These are phyloP conservation scores for Alternaria sp. DNA, from an alignment of 2,329 filamentous ascomycete genomes.

Conservation along the genomic window DNA sequence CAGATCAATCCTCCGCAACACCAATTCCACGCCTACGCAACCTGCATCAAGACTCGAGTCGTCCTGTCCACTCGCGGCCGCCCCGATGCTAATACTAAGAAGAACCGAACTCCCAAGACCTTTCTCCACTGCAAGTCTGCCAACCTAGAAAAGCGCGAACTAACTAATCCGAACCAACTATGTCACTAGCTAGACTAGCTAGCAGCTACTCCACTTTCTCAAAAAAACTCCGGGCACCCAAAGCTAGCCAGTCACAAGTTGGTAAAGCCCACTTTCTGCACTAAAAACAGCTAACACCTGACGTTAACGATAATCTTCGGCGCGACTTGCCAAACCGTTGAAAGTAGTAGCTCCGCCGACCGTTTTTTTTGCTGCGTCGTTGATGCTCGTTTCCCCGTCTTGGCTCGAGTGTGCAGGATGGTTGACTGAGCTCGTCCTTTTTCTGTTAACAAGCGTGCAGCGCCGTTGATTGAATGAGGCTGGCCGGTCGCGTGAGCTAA, in stretches of 20 bases:
- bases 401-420: background rate
- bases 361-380: background rate
- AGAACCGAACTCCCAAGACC: background rate
- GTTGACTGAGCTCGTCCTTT: background rate
- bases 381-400: background rate
- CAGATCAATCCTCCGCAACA: background rate
- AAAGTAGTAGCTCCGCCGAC: background rate
- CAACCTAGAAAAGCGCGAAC: background rate
- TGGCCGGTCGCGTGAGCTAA: background rate
- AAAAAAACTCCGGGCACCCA: background rate
- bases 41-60: background rate
- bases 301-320: background rate
- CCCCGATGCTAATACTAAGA: background rate
- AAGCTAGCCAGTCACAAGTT: background rate
- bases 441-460: too few relatives aligned
- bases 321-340: background rate
- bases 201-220: background rate
- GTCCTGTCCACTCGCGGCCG: background rate
- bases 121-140: background rate
- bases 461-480: background rate
- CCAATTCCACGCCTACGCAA: background rate
- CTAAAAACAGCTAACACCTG: background rate
- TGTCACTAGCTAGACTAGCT: background rate
- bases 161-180: background rate
- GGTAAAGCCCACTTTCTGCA: background rate